Evolutionary conservation across 1,284 basidiomycete species (phyloP).

Genomic region (Malassezia sp.): DNA sequence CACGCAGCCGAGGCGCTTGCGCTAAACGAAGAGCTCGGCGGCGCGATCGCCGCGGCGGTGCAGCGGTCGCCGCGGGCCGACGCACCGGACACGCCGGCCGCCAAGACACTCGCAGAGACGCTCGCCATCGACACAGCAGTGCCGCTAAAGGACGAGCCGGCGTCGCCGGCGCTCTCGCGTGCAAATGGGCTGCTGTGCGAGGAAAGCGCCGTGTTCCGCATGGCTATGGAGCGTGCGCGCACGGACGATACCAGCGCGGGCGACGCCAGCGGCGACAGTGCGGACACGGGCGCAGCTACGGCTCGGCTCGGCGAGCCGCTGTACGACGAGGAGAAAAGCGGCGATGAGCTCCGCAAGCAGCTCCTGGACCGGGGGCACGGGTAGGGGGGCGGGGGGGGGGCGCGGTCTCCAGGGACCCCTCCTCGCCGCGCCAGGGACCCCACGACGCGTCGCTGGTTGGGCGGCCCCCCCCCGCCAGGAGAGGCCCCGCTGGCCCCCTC

Average conservation of each 20-base stretch:
- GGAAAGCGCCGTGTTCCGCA: constrained; percentile 36
- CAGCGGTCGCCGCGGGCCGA: no score
- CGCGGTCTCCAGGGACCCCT: no score
- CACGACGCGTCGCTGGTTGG: no score
- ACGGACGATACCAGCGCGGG: constrained; percentile 6
- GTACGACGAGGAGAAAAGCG: constrained; percentile 14
- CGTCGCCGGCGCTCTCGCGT: constrained; percentile 3
- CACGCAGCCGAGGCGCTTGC: no score
- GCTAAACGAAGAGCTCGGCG: no score
- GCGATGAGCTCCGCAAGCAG: constrained; percentile 30
- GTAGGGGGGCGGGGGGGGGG: not conserved
- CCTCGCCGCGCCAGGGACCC: no score
- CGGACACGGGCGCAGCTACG: no score
- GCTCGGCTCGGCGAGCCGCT: not conserved
- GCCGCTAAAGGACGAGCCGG: constrained; percentile 25
- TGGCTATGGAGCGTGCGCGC: constrained; percentile 21
- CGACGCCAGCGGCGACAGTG: not conserved
- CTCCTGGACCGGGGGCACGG: constrained; percentile 15
- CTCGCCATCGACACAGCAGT: constrained; percentile 48
- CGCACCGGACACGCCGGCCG: no score
- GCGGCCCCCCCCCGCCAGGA: no score
- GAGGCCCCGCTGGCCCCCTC: no score
- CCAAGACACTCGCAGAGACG: not conserved
- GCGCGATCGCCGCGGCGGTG: no score
- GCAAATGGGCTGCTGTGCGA: constrained; percentile 28